phyloP scores from a whole-genome alignment of 164 flowering plant species.

The Litsea cubeba region DNA sequence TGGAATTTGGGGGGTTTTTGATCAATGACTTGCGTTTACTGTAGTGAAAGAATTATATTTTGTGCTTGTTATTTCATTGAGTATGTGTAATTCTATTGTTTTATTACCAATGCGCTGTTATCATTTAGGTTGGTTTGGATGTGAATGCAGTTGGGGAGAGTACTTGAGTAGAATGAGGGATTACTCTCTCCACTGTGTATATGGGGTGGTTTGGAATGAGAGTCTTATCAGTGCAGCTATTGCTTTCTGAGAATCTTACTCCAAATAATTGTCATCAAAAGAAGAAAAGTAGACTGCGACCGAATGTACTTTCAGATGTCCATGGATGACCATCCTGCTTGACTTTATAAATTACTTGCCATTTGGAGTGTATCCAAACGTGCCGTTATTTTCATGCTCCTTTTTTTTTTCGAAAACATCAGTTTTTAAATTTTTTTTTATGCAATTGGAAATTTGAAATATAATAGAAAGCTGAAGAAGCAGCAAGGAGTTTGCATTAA shows the following conservation, averaged over 20 bases:
- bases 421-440: neutral
- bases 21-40: neutral
- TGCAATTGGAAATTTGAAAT: neutral
- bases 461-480: neutral
- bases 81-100: neutral
- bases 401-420: too few relatives aligned
- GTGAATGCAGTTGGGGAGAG: neutral
- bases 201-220: neutral
- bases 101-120: neutral
- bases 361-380: neutral
- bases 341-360: neutral
- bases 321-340: neutral
- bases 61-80: neutral
- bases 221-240: neutral
- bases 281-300: neutral
- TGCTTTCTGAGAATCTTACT: neutral
- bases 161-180: neutral
- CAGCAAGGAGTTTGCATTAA: neutral
- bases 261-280: neutral
- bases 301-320: neutral
- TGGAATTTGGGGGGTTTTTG: neutral
- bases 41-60: neutral
- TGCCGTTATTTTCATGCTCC: neutral
- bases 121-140: neutral
- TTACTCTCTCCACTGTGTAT: neutral